These are phyloP conservation scores for Alternaria conjuncta DNA, from an alignment of 2,329 filamentous ascomycete species.

Conservation along the genomic window DNA sequence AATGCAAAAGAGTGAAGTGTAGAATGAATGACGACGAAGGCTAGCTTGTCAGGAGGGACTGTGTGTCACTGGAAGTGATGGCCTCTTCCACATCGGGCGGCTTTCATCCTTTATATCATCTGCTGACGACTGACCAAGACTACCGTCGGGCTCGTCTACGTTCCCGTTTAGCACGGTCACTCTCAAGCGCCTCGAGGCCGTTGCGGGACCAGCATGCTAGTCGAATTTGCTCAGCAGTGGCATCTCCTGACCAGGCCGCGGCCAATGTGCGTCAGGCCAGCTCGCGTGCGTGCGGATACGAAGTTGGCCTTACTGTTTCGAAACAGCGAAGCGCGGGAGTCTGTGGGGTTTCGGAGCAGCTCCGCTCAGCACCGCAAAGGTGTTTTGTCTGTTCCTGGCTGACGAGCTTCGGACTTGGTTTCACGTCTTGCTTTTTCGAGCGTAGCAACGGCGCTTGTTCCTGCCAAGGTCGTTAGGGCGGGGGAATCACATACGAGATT, in stretches of 20 bases:
- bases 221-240: constrained; percentile 15
- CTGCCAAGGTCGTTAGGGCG: constrained; percentile 12
- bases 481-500: constrained; percentile 7
- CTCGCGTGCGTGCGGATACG: constrained; percentile 13
- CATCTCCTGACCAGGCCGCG: constrained; percentile 23
- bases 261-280: constrained; percentile 32
- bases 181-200: constrained; percentile 27
- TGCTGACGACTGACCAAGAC: constrained; percentile 16
- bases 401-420: constrained; percentile 23
- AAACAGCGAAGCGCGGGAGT: constrained; percentile 33
- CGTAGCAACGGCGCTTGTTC: constrained; percentile 30
- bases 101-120: constrained; percentile 27
- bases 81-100: constrained; percentile 23
- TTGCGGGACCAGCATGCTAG: constrained; percentile 31
- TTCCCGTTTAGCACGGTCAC: constrained; percentile 24
- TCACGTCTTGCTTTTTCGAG: constrained; percentile 27
- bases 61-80: constrained; percentile 35
- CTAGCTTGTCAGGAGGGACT: constrained; percentile 39
- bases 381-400: constrained; percentile 28
- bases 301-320: constrained; percentile 29
- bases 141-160: constrained; percentile 19
- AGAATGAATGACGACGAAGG: constrained; percentile 41
- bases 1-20: constrained; percentile 33
- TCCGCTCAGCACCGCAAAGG: constrained; percentile 14
- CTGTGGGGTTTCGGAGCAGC: constrained; percentile 18